phyloP scores from a whole-genome alignment of 345 rosid species.

The Hypericum perforatum region DNA sequence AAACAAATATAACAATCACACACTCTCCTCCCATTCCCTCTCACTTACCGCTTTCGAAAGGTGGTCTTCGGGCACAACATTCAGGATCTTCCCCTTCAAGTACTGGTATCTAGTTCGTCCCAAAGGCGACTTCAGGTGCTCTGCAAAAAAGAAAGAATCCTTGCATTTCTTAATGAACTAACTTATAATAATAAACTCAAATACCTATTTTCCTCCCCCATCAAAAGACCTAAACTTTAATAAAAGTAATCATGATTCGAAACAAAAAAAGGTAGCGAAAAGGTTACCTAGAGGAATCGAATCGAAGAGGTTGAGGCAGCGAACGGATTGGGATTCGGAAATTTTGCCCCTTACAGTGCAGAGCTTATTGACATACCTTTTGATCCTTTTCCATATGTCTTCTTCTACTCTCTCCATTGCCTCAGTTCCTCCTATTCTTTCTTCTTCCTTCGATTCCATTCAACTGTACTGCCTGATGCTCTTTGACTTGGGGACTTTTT shows the following conservation, averaged over 20 bases:
- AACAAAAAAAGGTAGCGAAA: neutral
- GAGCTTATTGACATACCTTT: slow-evolving; percentile 35
- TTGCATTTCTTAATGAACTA: neutral
- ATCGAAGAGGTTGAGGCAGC: slow-evolving; percentile 48
- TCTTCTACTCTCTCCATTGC: slow-evolving; percentile 8
- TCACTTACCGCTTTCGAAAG: slow-evolving; percentile 62
- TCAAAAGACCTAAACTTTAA: neutral
- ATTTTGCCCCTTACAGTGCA: slow-evolving; percentile 38
- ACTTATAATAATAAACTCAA: neutral
- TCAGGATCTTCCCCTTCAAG: slow-evolving; percentile 54
- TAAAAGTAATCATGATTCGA: no score
- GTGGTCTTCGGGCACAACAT: slow-evolving; percentile 67
- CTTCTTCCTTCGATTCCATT: neutral
- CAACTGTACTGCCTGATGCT: no score
- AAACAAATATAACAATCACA: no score
- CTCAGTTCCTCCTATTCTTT: neutral
- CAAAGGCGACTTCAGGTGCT: slow-evolving; percentile 36
- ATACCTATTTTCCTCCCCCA: no score
- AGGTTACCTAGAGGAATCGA: slow-evolving; percentile 47
- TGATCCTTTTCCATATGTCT: slow-evolving; percentile 28
- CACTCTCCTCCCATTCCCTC: neutral
- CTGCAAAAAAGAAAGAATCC: slow-evolving; percentile 17
- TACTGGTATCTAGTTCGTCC: slow-evolving; percentile 48
- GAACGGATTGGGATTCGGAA: slow-evolving; percentile 38
- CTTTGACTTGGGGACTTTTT: no score